phyloP scores from a whole-genome alignment of 441 rosid species.

The Adansonia grandidieri region DNA sequence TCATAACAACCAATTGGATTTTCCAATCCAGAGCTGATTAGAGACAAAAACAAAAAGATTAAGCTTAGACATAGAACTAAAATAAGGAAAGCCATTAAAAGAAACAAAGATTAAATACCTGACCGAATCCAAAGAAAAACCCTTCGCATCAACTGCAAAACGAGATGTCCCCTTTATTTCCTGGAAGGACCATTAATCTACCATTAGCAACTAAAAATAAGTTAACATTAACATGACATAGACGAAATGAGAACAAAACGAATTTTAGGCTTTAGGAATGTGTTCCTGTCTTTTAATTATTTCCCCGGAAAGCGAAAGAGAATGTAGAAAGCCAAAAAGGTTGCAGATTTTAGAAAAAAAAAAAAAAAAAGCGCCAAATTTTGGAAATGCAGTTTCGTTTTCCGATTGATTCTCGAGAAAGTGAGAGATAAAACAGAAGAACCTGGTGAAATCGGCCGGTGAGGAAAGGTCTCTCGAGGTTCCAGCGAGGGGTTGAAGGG shows the following conservation, averaged over 20 bases:
- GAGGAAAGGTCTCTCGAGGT: conserved; percentile 88
- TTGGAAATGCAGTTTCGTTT: background rate
- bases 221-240: background rate
- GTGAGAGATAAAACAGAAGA: conserved; percentile 6
- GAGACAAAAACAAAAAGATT: conserved; percentile 18
- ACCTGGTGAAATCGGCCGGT: conserved; percentile 92
- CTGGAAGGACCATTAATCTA: conserved; percentile 38
- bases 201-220: conserved; percentile 20
- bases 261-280: background rate
- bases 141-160: conserved; percentile 51
- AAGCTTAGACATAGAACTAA: background rate
- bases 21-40: conserved; percentile 53
- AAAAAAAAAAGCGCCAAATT: background rate
- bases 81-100: background rate
- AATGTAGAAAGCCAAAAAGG: background rate
- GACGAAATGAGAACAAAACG: background rate
- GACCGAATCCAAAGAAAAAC: conserved; percentile 40
- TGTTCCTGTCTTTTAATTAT: background rate
- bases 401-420: conserved; percentile 18
- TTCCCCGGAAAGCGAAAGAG: background rate
- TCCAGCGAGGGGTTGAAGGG: conserved; percentile 93
- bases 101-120: conserved; percentile 36
- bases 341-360: background rate
- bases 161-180: conserved; percentile 64
- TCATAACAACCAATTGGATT: conserved; percentile 79